phyloP scores from a whole-genome alignment of 805 yeast genomes.

The Osmozyma mogii region DNA sequence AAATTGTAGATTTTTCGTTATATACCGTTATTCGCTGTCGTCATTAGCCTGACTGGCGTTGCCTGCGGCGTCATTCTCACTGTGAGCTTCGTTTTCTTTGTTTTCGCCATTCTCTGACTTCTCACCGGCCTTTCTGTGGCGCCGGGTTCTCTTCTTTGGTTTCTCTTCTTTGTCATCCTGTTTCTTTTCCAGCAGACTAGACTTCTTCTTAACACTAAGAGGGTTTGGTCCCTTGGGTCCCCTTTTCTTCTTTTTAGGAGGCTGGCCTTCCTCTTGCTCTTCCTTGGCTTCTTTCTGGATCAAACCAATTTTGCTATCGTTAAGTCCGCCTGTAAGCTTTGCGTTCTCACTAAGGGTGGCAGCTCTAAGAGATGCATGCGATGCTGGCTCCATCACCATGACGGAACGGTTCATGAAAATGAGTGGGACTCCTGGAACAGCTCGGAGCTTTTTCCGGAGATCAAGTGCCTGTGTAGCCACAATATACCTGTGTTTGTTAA shows the following conservation, averaged over 20 bases:
- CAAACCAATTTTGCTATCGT: conserved; percentile 50
- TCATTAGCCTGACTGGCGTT: too few species aligned
- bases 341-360: conserved; percentile 46
- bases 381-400: conserved; percentile 92
- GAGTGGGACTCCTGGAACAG: conserved; percentile 84
- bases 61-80: background rate
- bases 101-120: conserved; percentile 1
- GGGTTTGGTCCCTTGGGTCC: conserved; percentile 89
- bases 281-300: conserved; percentile 16
- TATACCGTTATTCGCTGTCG: too few species aligned
- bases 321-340: conserved; percentile 74
- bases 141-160: conserved; percentile 10
- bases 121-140: conserved; percentile 6
- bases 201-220: conserved; percentile 76
- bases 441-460: conserved; percentile 61
- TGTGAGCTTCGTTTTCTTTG: conserved; percentile 1
- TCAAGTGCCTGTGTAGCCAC: conserved; percentile 77
- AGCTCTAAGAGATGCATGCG: conserved; percentile 49
- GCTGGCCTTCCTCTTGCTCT: conserved; percentile 8
- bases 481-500: conserved; percentile 83
- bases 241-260: conserved; percentile 35
- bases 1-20: too few species aligned
- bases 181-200: conserved; percentile 11
- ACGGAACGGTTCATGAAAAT: conserved; percentile 84
- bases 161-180: conserved; percentile 4